Conservation (phyloP, 306 rosid species). For the Spatholobus suberectus region DNA sequence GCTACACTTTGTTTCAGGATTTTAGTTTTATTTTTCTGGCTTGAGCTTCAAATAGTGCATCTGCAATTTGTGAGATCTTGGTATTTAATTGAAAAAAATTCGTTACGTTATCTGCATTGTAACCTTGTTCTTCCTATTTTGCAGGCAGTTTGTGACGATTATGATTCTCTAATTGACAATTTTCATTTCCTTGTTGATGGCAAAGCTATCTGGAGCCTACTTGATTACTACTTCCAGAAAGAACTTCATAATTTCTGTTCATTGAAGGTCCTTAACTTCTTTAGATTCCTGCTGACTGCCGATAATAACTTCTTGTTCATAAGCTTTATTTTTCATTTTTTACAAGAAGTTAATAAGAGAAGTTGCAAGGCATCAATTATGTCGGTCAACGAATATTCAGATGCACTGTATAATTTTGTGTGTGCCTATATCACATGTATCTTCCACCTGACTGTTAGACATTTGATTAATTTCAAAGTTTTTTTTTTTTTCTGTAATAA, state of each 20-base stretch:
- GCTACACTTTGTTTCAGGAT: not conserved
- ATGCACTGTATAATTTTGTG: conserved; percentile 89
- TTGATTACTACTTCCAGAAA: conserved; percentile 84
- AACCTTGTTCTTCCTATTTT: conserved; percentile 27
- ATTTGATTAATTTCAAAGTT: too few relatives aligned
- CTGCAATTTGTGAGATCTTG: conserved; percentile 1
- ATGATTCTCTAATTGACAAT: conserved; percentile 61
- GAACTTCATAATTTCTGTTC: conserved; percentile 72
- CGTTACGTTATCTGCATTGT: not conserved
- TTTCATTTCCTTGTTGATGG: conserved; percentile 84
- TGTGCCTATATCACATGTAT: too few relatives aligned
- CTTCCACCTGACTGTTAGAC: too few relatives aligned
- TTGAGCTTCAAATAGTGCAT: not conserved
- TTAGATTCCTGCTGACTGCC: conserved; percentile 15
- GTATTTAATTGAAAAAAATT: not conserved
- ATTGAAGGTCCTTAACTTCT: conserved; percentile 63
- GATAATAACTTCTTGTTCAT: conserved; percentile 19
- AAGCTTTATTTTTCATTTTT: conserved; percentile 25
- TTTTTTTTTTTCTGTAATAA: too few relatives aligned
- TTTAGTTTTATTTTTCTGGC: not conserved
- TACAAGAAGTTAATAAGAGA: conserved; percentile 59
- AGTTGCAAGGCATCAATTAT: conserved; percentile 68
- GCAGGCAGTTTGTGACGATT: conserved; percentile 81
- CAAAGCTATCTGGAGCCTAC: conserved; percentile 97
- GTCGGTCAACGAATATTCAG: conserved; percentile 69